Evolutionary conservation across 345 rosid species (phyloP), one percentile per base, ranked within the genome.

Genomic region (Leavenworthia alabamica): DNA sequence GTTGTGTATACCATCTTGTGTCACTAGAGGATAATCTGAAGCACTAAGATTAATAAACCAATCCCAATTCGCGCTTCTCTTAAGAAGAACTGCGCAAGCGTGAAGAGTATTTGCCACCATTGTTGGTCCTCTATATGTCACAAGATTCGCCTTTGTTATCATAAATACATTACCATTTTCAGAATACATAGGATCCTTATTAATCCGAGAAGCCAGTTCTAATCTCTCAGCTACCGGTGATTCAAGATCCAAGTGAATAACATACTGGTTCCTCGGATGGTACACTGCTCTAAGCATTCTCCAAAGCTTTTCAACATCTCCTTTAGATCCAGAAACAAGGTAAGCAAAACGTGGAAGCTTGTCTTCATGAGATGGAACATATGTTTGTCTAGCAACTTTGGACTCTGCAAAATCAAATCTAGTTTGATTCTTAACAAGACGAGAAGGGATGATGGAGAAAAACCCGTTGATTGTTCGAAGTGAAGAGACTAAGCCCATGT

Each of bases 1-100:
- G 76, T 84, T 28, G 14, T 20, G 2, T 16, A 32, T 49, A 88
- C 99, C 99, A 72, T 94, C 99, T 84, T 94, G 99, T 9, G 99
- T 89, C 48, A 87, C 89, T 28, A 93, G 88, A 72, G 99, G 99
- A 77, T 93, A 93, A 79, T 93, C 99, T 8, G 99, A 93, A 59
- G 99, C 99, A 67, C 99, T 90, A 57, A 90, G 99, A 76, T 94
- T 90, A 68, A 93, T 87, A 81, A 93, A 93, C 99, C 99, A 93
- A 77, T 93, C 97, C 99, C 99, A 93, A 3, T 90, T 87, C 7
- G 86, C 81, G 37, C 79, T 82, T 70, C 71, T 83, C 82, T 80
- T 88, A 24, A 94, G 89, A 68, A 94, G 97, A 77, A 90, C 64
- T 2, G 97, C 96, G 54, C 97, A 88, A 67, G 99, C 99, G 57